Percentiles rank a stretch among this genome's conserved stretches.
Conservation (phyloP, 2,329 filamentous ascomycete species). For the Ilyonectria sp. region DNA sequence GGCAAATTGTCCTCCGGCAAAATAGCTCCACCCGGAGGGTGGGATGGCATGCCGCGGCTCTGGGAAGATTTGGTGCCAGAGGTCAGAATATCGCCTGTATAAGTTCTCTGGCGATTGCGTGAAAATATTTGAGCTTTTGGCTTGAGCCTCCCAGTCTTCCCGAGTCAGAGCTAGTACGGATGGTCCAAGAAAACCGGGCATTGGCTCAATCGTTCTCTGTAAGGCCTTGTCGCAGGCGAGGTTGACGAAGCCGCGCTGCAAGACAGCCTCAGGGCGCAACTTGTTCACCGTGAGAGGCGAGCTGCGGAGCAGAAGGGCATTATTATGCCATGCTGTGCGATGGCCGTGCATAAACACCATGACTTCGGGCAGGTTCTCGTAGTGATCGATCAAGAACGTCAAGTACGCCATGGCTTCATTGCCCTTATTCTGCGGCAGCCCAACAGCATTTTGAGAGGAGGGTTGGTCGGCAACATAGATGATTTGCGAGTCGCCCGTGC, state of each 20-base stretch:
- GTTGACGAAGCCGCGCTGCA: constrained; percentile 14
- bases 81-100: constrained; percentile 3
- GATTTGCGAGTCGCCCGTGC: constrained; percentile 10
- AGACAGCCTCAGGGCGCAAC: constrained; percentile 12
- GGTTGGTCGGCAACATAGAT: constrained; percentile 15
- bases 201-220: constrained; percentile 2
- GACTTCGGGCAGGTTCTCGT: constrained; percentile 11
- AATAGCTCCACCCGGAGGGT: constrained; percentile 3
- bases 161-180: constrained; percentile 10
- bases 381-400: constrained; percentile 20
- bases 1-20: constrained; percentile 17
- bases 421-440: constrained; percentile 17
- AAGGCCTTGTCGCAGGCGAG: constrained; percentile 18
- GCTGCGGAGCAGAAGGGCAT: constrained; percentile 20
- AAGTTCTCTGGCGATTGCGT: neutral
- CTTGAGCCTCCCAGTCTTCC: constrained; percentile 10
- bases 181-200: constrained; percentile 2
- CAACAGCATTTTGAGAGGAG: neutral
- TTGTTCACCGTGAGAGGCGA: constrained; percentile 20
- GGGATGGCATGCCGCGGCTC: neutral
- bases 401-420: constrained; percentile 25
- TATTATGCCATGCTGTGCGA: constrained; percentile 25
- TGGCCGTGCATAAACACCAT: constrained; percentile 27
- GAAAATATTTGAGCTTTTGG: neutral
- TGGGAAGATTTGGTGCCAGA: constrained; percentile 12